Evolutionary conservation across 179 eudicot genomes (phyloP), one percentile per base, ranked within the genome.

Genomic region (Corrigiola litoralis): DNA sequence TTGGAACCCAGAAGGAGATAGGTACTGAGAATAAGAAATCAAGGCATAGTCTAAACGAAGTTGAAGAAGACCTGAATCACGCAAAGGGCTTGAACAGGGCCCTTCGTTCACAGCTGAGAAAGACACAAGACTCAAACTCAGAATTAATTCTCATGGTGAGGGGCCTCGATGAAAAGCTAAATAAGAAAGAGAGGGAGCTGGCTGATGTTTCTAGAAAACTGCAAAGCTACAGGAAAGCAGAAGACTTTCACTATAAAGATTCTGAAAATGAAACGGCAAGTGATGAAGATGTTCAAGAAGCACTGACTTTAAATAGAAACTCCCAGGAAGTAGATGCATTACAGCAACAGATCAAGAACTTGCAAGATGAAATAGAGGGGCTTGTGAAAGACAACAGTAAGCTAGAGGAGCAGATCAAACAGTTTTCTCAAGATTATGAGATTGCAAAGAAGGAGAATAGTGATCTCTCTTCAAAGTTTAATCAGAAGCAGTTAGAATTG

Each of bases 51-150:
- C 54, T 66, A 53, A 82, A 71, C 63, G 88, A 79, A 62, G 58
- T 71, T 58, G 76, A 63, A 73, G 75, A 77, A 72, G 83, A 80
- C 58, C 73, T 85, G 38, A 74, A 72, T 25, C 85, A 82, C 25
- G 80, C 77, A 34, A 87, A 87, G 62, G 80, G 74, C 21, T 48
- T 74, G 44, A 87, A 81, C 66, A 78, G 66, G 67, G 75, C 77
- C 42, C 71, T 87, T 44, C 80, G 77, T 58, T 67, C 73, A 57
- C 85, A 81, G 51, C 72, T 92, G 27, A 82, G 86, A 57, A 87
- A 81, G 77, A 80, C 90, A 40, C 95, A 92, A 79, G 98, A 90
- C 64, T 84, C 96, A 36, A 90, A 92, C 71, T 90, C 91, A 2
- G 95, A 92, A 77, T 58, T 87, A 65, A 77, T 87, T 74, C 75